These are phyloP conservation scores for Limtongozyma cylindracea DNA, from an alignment of 805 yeast genomes.

Conservation along the genomic window DNA sequence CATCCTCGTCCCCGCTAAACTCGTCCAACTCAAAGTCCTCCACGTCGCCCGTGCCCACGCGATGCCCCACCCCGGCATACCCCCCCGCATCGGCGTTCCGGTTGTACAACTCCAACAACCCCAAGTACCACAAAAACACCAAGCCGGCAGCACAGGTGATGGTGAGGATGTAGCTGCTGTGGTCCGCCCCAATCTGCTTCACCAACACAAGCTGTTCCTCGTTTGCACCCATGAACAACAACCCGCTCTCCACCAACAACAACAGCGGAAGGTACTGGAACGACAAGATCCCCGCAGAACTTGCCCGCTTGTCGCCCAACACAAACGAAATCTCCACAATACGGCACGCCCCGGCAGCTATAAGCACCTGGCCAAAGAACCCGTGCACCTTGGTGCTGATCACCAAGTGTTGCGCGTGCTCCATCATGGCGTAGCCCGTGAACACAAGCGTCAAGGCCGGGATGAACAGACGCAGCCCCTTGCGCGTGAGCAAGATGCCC, in stretches of 20 bases:
- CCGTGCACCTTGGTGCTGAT: constrained; percentile 76
- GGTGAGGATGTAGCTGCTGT: constrained; percentile 56
- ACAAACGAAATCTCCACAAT: constrained; percentile 61
- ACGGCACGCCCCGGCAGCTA: constrained; percentile 54
- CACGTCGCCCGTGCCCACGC: too few relatives aligned
- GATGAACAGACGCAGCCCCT: constrained; percentile 24
- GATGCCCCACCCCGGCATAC: too few relatives aligned
- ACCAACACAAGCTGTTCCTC: constrained; percentile 69
- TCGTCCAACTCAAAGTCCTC: too few relatives aligned
- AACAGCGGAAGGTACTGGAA: constrained; percentile 82
- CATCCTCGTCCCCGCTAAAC: too few relatives aligned
- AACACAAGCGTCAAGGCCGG: constrained; percentile 67
- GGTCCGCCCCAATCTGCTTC: constrained; percentile 55
- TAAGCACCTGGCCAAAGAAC: constrained; percentile 61
- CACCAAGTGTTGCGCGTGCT: constrained; percentile 52
- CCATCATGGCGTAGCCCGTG: constrained; percentile 90
- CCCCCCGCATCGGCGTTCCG: constrained; percentile 16
- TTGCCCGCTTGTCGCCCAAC: constrained; percentile 29
- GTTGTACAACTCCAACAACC: constrained; percentile 33
- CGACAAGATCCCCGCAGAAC: constrained; percentile 20
- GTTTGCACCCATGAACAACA: constrained; percentile 76
- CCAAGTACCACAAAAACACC: constrained; percentile 37
- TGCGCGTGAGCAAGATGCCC: constrained; percentile 53
- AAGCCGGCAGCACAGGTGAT: constrained; percentile 51
- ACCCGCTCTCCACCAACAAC: constrained; percentile 53